These are phyloP conservation scores for Candida sphagnicola DNA, from an alignment of 805 yeast genomes.

Conservation along the genomic window DNA sequence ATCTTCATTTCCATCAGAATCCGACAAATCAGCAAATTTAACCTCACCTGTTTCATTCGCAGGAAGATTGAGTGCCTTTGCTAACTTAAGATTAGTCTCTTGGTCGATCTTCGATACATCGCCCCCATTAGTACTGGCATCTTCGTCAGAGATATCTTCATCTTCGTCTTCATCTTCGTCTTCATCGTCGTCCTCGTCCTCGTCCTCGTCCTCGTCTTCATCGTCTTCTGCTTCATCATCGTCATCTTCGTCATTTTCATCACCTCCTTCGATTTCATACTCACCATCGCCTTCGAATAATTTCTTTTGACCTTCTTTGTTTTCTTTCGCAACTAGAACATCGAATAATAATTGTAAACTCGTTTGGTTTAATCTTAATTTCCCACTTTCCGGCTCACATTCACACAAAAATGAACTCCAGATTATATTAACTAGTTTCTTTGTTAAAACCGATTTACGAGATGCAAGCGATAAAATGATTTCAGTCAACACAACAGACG, in stretches of 20 bases:
- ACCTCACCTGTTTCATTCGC: conserved; percentile 40
- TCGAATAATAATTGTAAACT: conserved; percentile 34
- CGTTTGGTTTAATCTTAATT: conserved; percentile 22
- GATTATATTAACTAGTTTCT: conserved; percentile 33
- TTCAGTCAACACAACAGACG: conserved; percentile 37
- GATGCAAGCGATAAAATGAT: conserved; percentile 44
- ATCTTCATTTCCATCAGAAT: conserved; percentile 44
- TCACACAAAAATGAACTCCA: conserved; percentile 41
- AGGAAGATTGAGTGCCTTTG: conserved; percentile 68
- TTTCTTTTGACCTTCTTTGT: conserved; percentile 72
- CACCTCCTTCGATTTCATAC: conserved; percentile 20
- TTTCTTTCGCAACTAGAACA: conserved; percentile 57
- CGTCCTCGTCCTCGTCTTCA: conserved; percentile 22
- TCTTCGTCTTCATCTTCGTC: conserved; percentile 14
- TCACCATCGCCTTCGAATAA: conserved; percentile 63
- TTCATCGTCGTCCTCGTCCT: conserved; percentile 19
- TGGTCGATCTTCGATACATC: conserved; percentile 24
- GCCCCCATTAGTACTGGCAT: conserved; percentile 9
- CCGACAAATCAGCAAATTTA: conserved; percentile 35
- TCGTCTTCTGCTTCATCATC: conserved; percentile 24
- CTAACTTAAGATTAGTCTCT: conserved; percentile 59
- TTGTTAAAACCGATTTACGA: conserved; percentile 31
- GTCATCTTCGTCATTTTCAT: conserved; percentile 25
- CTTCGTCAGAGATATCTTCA: conserved; percentile 12
- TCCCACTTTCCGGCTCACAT: conserved; percentile 20